Evolutionary conservation across 2,329 filamentous ascomycete species (phyloP).

Genomic region (Fusarium incarnatum): DNA sequence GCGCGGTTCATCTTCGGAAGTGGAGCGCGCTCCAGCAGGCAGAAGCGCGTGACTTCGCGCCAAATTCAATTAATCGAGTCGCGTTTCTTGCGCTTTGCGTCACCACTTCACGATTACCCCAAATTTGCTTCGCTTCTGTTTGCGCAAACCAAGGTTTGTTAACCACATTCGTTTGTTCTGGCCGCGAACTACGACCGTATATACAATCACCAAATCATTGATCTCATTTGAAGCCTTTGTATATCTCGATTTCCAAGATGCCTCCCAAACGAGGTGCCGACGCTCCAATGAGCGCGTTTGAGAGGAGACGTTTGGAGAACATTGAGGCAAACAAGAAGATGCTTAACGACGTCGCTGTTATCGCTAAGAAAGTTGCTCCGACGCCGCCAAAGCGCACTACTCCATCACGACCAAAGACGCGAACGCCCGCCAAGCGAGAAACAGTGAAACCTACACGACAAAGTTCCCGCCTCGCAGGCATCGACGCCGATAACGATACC

Average conservation of each 20-base stretch:
- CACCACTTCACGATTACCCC: constrained; percentile 33
- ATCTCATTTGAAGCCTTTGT: no score
- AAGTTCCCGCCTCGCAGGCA: constrained; percentile 68
- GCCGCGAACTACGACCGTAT: not conserved
- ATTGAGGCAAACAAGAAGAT: constrained; percentile 87
- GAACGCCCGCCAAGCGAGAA: constrained; percentile 61
- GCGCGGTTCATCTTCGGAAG: constrained; percentile 39
- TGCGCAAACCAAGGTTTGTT: constrained; percentile 1
- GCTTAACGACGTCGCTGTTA: constrained; percentile 79
- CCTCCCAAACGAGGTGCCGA: constrained; percentile 56
- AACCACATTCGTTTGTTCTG: not conserved
- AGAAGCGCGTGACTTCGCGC: constrained; percentile 51
- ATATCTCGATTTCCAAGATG: constrained; percentile 48
- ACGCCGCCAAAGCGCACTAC: constrained; percentile 59
- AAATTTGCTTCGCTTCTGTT: not conserved
- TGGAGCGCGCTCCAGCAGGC: constrained; percentile 11
- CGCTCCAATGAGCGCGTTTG: constrained; percentile 80
- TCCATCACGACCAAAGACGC: constrained; percentile 48
- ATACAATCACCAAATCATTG: no score
- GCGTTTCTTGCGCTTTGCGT: constrained; percentile 36
- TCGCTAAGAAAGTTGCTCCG: constrained; percentile 76
- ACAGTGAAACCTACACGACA: constrained; percentile 63
- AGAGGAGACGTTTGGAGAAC: constrained; percentile 85
- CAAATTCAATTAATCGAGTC: constrained; percentile 44
- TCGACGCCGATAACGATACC: constrained; percentile 60